Percentiles rank a stretch among this genome's conserved stretches.
Conservation (phyloP, 2,329 filamentous ascomycete species). For the Escovopsis sp. region DNA sequence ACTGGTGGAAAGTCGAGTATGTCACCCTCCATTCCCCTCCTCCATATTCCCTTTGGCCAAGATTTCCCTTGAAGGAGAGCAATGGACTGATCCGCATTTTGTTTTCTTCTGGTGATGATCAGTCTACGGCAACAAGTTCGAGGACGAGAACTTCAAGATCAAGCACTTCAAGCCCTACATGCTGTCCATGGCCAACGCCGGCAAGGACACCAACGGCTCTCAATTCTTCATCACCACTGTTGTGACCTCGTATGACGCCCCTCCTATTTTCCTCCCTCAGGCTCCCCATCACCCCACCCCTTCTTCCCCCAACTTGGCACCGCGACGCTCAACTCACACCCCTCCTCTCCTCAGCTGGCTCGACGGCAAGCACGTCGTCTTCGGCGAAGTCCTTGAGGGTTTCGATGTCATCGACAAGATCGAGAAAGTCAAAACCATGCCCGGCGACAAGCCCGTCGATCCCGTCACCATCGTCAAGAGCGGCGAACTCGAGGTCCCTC, state of each 20-base stretch:
- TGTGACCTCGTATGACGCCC: constrained; percentile 46
- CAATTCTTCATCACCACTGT: constrained; percentile 88
- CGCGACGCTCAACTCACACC: too few relatives aligned
- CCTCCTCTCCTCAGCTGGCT: constrained; percentile 44
- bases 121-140: constrained; percentile 74
- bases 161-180: constrained; percentile 78
- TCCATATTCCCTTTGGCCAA: too few relatives aligned
- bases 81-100: constrained; percentile 1
- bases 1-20: constrained; percentile 74
- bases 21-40: constrained; percentile 14
- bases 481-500: constrained; percentile 67
- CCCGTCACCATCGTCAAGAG: constrained; percentile 66
- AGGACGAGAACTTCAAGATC: constrained; percentile 89
- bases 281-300: too few relatives aligned
- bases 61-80: too few relatives aligned
- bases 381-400: constrained; percentile 77
- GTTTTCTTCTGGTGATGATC: constrained; percentile 7
- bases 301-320: too few relatives aligned
- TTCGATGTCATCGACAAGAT: constrained; percentile 69
- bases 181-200: constrained; percentile 74
- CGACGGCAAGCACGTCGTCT: constrained; percentile 73
- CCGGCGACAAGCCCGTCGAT: constrained; percentile 53
- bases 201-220: constrained; percentile 73
- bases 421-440: constrained; percentile 50
- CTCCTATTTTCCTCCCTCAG: too few relatives aligned